A percentile compares a stretch with the other conserved stretches of the same genome.
These are phyloP conservation scores for Camelina hispida DNA, from an alignment of 345 rosid species.

Conservation along the genomic window DNA sequence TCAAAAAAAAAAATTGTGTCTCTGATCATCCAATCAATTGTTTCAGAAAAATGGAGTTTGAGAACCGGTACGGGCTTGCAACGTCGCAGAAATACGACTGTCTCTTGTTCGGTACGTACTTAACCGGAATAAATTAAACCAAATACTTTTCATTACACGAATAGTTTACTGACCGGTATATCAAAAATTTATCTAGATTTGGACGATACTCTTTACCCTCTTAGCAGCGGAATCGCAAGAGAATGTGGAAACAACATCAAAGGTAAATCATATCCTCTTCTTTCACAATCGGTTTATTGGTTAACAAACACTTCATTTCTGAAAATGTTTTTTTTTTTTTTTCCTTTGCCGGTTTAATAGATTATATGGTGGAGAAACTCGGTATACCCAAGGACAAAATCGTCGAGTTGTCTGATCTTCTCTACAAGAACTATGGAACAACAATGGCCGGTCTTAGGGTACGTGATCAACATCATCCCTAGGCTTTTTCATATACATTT, in stretches of 20 bases:
- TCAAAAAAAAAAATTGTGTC: not conserved
- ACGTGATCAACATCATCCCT: conserved; percentile 30
- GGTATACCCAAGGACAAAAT: conserved; percentile 72
- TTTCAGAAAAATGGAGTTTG: conserved; percentile 58
- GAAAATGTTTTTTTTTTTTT: not conserved
- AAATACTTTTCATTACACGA: not conserved
- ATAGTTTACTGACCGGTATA: conserved; percentile 1
- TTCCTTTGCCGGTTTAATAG: conserved; percentile 47
- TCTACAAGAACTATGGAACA: conserved; percentile 94
- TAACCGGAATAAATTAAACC: conserved; percentile 7
- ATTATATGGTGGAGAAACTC: conserved; percentile 83
- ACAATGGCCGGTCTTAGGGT: conserved; percentile 99
- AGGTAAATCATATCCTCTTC: conserved; percentile 44
- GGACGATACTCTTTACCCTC: conserved; percentile 92
- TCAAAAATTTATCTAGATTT: conserved; percentile 55
- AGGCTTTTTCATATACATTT: too few species aligned
- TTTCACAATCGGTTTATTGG: not conserved
- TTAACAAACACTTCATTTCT: conserved; percentile 2
- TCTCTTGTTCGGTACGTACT: conserved; percentile 75
- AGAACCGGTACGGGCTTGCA: conserved; percentile 51
- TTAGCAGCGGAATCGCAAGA: conserved; percentile 65
- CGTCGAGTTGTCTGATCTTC: conserved; percentile 63
- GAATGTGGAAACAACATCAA: conserved; percentile 65
- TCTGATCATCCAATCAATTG: conserved; percentile 34
- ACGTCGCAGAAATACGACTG: conserved; percentile 60